Base-by-base conservation (phyloP, 768 basidiomycete species). In the Tricholoma bakamatsutake region DNA sequence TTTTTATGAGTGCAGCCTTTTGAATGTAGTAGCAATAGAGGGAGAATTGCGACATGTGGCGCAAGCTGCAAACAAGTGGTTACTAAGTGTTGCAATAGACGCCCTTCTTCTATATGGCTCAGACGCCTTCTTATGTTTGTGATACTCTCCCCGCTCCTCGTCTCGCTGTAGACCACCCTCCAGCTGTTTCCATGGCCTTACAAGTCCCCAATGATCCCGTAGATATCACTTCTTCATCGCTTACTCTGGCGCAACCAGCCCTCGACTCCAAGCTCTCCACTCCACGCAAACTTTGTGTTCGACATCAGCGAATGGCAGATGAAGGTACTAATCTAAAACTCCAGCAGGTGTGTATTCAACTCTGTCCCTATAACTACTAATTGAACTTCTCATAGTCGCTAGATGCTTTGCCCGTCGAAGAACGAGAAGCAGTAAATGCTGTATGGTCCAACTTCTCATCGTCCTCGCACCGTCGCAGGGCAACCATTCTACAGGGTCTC, bases 401-500 rank as follows among this genome's bases (percentile, higher is more conserved):
- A 49, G 95, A 99, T 66, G 85, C 85, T 4, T 81, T 99, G 21
- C 87, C 93, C 0, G 73, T 93, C 15, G 78, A 84, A 54, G 96
- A 98, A 60, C 82, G 96, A 42, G 83, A 92, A 67, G 83, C 87
- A 30, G 87, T 98, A 68, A 98, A 87, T 64, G 81, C 88, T 4
- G 83, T 98, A 62, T 99, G 97, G 97, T 90, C 94, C 60, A 93
- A 85, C 64, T 99, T 99, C 73, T 96, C 93, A 17, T 90, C 92
- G 0, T 96, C 96, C 1, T 86, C 93, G 0, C 93, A 98, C 64
- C 83, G 88, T 5, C 85, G 90, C 34, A 83, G 97, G 35, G 92
- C 90, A 53, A 84, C 98, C 67, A 98, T 98, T 67, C 87, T 99
- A 49, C 92, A 91, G 64, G 97, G 97, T 39, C 81, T 99, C 56